Percentiles rank a stretch among this genome's conserved stretches.
Conservation (phyloP, 164 flowering plant species). For the Tinospora cordifolia region DNA sequence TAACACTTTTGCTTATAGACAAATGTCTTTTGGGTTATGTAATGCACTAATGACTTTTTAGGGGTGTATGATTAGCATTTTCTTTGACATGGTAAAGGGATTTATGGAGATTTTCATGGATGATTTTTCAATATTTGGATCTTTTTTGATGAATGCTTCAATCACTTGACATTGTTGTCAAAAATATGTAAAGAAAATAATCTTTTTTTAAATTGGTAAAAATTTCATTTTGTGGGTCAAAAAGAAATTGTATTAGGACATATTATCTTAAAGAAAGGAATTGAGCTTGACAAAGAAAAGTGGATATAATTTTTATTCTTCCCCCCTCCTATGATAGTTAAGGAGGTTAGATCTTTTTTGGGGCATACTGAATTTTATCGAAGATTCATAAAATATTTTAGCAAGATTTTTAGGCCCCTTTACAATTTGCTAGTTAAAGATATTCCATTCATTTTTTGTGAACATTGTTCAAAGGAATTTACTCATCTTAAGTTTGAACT, state of each 20-base stretch:
- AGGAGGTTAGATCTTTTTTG: background rate
- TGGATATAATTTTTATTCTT: background rate
- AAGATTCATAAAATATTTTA: background rate
- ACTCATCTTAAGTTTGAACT: too few relatives aligned
- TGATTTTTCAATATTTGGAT: background rate
- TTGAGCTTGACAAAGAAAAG: background rate
- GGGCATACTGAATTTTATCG: background rate
- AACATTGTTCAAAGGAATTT: too few relatives aligned
- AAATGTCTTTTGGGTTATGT: too few relatives aligned
- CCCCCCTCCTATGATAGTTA: background rate
- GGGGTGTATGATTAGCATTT: background rate
- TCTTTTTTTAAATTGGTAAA: too few relatives aligned
- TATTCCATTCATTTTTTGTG: too few relatives aligned
- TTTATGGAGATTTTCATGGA: background rate
- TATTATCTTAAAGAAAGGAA: background rate
- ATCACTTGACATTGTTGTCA: background rate
- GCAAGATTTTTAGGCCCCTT: background rate
- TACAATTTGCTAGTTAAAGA: too few relatives aligned
- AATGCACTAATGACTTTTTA: background rate
- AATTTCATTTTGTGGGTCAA: too few relatives aligned
- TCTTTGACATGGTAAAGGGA: background rate
- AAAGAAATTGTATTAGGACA: background rate
- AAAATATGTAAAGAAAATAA: too few relatives aligned
- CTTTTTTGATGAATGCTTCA: background rate
- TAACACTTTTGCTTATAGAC: too few relatives aligned